Evolutionary conservation across 169 alveolate species (phyloP), one percentile per base, ranked within the genome.

Genomic region (Plasmodium coatneyi): DNA sequence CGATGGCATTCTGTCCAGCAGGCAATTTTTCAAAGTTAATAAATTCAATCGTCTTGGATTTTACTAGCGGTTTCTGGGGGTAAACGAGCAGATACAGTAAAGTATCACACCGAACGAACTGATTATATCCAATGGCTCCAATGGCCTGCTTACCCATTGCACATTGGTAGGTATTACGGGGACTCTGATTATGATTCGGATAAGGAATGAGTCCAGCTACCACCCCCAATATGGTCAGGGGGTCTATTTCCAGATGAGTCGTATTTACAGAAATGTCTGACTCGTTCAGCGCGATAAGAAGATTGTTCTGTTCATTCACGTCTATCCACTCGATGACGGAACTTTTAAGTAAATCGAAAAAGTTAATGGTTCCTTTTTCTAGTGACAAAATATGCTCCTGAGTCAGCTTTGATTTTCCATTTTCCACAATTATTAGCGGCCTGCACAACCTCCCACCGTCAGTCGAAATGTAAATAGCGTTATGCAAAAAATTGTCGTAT

Each of bases 61-160:
- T 98, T 72, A 99, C 99, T 82, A 99, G 98, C 32, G 99, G 99
- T 74, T 97, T 98, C 91, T 99, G 99, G 4, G 99, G 99, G 95
- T 99, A 99, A 10, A 98, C 98, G 95, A 99, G 95, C 71, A 98
- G 97, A 80, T 97, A 98, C 49, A 98, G 94, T 34, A 98, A 95
- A 16, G 99, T 98, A 81, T 98, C 99, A 83, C 98, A 97, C 34
- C 98, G 96, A 34, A 96, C 96, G 92, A 97, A 95, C 95, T 97
- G 99, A 94, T 99, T 99, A 96, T 97, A 98, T 1, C 99, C 99
- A 70, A 99, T 98, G n/a, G 98, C 97, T 34, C 99, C 99, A 94
- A 99, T 98, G 16, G 99, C 99, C 96, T 99, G 99, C 93, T 99
- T 99, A 9, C 99, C 99, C 99, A 99, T 99, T 14, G 99, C 99